phyloP scores from a whole-genome alignment of 2,329 filamentous ascomycete genomes.

The Dothideomycetes sp. region DNA sequence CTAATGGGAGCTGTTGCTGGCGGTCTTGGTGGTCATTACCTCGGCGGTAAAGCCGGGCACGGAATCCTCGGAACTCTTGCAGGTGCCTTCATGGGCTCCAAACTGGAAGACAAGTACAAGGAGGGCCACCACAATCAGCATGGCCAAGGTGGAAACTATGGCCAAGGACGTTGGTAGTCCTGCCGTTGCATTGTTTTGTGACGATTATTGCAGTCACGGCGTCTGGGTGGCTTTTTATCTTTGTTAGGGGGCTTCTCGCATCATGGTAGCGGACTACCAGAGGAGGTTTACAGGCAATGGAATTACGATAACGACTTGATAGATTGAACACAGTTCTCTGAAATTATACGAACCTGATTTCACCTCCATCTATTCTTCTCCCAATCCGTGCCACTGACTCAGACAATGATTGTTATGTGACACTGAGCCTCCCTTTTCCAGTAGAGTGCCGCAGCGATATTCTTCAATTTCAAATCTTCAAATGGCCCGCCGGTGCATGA shows the following conservation, averaged over 20 bases:
- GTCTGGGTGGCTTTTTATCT: neutral
- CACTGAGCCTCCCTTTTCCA: too few relatives aligned
- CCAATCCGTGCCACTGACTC: too few relatives aligned
- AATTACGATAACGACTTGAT: too few relatives aligned
- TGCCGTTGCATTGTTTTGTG: neutral
- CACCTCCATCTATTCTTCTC: too few relatives aligned
- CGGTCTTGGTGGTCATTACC: slow-evolving; percentile 41
- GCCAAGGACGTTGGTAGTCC: neutral
- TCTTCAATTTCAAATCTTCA: too few relatives aligned
- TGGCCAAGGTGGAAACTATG: slow-evolving; percentile 1
- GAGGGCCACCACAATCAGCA: slow-evolving; percentile 21
- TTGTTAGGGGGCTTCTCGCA: neutral
- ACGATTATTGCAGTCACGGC: neutral
- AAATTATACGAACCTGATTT: too few relatives aligned
- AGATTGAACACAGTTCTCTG: too few relatives aligned
- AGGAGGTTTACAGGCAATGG: too few relatives aligned
- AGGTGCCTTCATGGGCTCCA: slow-evolving; percentile 45
- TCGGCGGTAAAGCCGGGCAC: slow-evolving; percentile 47
- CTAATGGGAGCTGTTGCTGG: slow-evolving; percentile 46
- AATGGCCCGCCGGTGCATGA: too few relatives aligned
- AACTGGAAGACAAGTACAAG: slow-evolving; percentile 44
- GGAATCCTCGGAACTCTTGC: slow-evolving; percentile 46
- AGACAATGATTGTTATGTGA: too few relatives aligned
- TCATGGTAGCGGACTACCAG: too few relatives aligned
- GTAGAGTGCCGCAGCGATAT: too few relatives aligned